These are phyloP conservation scores for Pichiaceae sp. DNA, from an alignment of 1,139 yeast species.

Conservation along the genomic window DNA sequence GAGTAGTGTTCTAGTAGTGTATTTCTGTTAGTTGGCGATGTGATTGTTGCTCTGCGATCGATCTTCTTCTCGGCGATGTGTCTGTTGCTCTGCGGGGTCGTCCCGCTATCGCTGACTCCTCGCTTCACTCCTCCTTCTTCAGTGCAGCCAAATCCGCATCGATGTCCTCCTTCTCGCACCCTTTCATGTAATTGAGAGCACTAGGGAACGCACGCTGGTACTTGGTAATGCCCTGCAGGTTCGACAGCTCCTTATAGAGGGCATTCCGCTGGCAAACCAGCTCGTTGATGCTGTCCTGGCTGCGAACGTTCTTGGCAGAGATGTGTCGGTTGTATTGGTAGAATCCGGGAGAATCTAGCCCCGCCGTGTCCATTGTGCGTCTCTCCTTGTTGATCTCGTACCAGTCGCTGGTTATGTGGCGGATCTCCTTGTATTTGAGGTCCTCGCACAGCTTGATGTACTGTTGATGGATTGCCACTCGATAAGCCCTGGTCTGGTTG, in stretches of 20 bases:
- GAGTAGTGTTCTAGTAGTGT: no score
- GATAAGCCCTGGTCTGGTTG: constrained; percentile 69
- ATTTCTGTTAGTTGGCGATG: no score
- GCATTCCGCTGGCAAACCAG: constrained; percentile 48
- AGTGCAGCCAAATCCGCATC: constrained; percentile 44
- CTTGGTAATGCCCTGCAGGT: constrained; percentile 47
- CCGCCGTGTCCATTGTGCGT: constrained; percentile 71
- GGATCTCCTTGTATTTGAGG: constrained; percentile 54
- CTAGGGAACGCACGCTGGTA: constrained; percentile 48
- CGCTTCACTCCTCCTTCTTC: neutral
- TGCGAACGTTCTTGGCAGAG: constrained; percentile 15
- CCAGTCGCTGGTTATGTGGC: constrained; percentile 81
- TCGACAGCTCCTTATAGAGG: constrained; percentile 46
- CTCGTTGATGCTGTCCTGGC: constrained; percentile 22
- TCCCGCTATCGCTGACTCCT: neutral
- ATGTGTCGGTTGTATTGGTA: constrained; percentile 22
- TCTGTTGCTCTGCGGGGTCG: no score
- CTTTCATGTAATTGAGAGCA: constrained; percentile 44
- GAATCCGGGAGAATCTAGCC: constrained; percentile 23
- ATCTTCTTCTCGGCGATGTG: no score
- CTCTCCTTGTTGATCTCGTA: constrained; percentile 87
- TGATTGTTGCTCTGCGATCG: no score
- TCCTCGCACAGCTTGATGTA: constrained; percentile 65
- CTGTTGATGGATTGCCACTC: constrained; percentile 82
- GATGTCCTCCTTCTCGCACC: constrained; percentile 55